phyloP scores from a whole-genome alignment of 768 basidiomycete genomes.

The Tulasnella sp. region DNA sequence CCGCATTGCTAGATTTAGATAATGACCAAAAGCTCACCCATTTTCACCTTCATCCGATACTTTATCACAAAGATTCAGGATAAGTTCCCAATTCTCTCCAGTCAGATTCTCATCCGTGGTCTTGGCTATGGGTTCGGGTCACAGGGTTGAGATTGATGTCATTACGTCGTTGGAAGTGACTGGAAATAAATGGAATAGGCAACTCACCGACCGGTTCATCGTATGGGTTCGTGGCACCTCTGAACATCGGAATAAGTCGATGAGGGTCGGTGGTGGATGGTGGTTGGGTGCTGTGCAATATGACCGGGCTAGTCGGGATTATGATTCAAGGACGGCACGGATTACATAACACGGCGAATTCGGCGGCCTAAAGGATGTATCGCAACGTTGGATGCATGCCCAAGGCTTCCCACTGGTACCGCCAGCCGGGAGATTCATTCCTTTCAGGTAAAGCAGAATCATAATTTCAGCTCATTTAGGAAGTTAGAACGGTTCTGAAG shows the following conservation, averaged over 20 bases:
- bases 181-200: background rate
- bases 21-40: constrained; percentile 44
- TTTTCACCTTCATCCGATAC: constrained; percentile 78
- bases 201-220: constrained; percentile 85
- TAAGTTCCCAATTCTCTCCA: constrained; percentile 90
- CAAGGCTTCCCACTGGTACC: no score
- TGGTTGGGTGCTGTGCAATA: no score
- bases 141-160: constrained; percentile 1
- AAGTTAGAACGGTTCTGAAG: no score
- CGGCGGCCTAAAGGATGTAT: no score
- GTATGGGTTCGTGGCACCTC: constrained; percentile 61
- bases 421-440: no score
- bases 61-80: constrained; percentile 92
- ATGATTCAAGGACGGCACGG: no score
- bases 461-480: no score
- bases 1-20: background rate
- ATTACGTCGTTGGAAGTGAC: background rate
- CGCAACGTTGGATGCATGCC: no score
- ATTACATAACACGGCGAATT: no score
- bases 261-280: background rate
- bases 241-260: constrained; percentile 48
- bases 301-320: no score
- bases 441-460: no score
- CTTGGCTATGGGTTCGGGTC: constrained; percentile 46
- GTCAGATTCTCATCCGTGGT: constrained; percentile 98